phyloP scores from a whole-genome alignment of 1,284 basidiomycete genomes.

The Boletus semigastroideus region DNA sequence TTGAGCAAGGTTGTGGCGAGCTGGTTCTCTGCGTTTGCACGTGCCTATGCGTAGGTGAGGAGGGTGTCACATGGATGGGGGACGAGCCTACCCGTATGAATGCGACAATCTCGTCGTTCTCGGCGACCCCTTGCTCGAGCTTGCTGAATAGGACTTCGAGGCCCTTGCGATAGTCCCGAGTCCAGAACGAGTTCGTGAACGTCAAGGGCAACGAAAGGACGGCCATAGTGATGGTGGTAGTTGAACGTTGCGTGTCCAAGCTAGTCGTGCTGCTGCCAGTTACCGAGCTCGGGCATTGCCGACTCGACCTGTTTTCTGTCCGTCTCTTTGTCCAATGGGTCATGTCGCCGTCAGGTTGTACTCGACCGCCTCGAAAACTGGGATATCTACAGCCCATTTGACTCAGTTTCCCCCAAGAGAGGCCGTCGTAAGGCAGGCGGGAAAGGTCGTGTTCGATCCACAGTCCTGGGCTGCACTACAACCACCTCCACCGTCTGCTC shows the following conservation, averaged over 20 bases:
- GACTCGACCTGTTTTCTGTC: constrained; percentile 5
- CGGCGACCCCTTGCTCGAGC: constrained; percentile 75
- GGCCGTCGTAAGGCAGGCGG: constrained; percentile 40
- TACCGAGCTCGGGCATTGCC: constrained; percentile 24
- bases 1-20: constrained; percentile 58
- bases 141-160: constrained; percentile 75
- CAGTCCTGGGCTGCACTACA: constrained; percentile 71
- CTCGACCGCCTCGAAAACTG: constrained; percentile 54
- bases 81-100: constrained; percentile 72
- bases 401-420: constrained; percentile 64
- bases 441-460: constrained; percentile 49
- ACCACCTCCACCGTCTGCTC: constrained; percentile 68
- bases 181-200: constrained; percentile 92
- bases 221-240: constrained; percentile 48
- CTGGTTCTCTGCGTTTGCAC: constrained; percentile 62
- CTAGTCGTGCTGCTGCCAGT: constrained; percentile 2
- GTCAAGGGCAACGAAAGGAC: constrained; percentile 81
- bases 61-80: constrained; percentile 3
- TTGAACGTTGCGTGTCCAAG: constrained; percentile 31
- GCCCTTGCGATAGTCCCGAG: constrained; percentile 82
- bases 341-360: constrained; percentile 60
- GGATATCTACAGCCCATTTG: constrained; percentile 54
- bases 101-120: constrained; percentile 78
- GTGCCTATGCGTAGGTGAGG: constrained; percentile 45
- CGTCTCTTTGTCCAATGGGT: constrained; percentile 39